Evolutionary conservation across 805 yeast genomes (phyloP), one percentile per base, ranked within the genome.

Genomic region (Hanseniaspora guilliermondii): DNA sequence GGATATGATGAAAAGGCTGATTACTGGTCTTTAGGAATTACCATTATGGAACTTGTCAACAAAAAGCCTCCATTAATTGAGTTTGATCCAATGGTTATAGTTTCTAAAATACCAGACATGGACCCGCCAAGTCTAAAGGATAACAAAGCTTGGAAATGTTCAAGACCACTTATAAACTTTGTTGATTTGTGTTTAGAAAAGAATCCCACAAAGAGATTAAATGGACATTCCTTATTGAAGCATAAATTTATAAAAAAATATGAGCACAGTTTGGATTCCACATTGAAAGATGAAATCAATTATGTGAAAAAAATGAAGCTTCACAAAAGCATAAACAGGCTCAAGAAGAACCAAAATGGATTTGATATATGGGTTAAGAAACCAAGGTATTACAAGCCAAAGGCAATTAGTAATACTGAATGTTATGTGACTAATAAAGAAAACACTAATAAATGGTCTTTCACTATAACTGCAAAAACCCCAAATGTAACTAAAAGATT

Each of bases 21-120:
- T 64, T 85, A 93, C 53, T 93, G 98, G 98, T 87, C 96, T 0
- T 71, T 88, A 22, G 98, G 98, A 0, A 91, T 93, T 50, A 89
- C 97, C 0, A 80, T 86, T 0, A 84, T 86, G 61, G 98, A 93
- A 68, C 70, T 93, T 47, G 75, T 85, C 1, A 79, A 81, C 3
- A 97, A 97, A 0, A 68, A 73, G 9, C 95, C 96, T 0, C 98
- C 98, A 0, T 72, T 79, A 53, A 68, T 86, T 0, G 78, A 82
- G 25, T 72, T 76, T 53, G 85, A 83, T 53, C 95, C 96, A 14
- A 76, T 83, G 79, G 80, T 83, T 59, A 87, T 85, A 0, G 71
- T 91, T 60, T 76, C 81, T 60, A 76, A 76, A 47, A 85, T 87
- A 45, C 91, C 89, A 14, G 74, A 75, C 42, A 68, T 73, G 22